Evolutionary conservation across 2,329 filamentous ascomycete species (phyloP).

Genomic region (Aspergillus puulaauensis): DNA sequence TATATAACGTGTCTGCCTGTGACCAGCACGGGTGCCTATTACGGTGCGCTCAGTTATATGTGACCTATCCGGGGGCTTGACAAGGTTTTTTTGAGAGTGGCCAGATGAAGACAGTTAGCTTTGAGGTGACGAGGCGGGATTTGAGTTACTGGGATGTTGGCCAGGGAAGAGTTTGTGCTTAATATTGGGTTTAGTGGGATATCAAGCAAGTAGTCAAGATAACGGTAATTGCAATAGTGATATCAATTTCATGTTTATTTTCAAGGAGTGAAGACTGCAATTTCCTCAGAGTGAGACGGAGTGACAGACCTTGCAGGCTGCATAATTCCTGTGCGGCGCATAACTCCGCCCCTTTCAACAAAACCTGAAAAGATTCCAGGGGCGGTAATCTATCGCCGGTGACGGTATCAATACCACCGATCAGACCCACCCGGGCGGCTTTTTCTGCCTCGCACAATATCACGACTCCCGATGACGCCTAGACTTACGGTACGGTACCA

Average conservation of each 20-base stretch:
- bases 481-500: slow-evolving; percentile 3
- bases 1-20: no score
- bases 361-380: slow-evolving; percentile 5
- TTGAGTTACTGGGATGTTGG: slow-evolving; percentile 37
- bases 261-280: no score
- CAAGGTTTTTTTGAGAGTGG: slow-evolving; percentile 49
- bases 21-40: no score
- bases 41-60: no score
- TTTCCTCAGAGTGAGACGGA: no score
- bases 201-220: no score
- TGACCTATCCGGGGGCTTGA: slow-evolving; percentile 47
- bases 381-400: slow-evolving; percentile 9
- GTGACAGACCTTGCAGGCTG: background rate
- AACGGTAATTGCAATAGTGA: no score
- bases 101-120: slow-evolving; percentile 41
- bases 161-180: slow-evolving; percentile 17
- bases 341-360: background rate
- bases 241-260: no score
- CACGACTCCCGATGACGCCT: background rate
- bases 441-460: background rate
- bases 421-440: background rate
- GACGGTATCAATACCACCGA: slow-evolving; percentile 5
- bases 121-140: slow-evolving; percentile 45
- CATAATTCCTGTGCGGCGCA: background rate
- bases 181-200: no score